phyloP scores from a whole-genome alignment of 1,139 yeast genomes.

The Schizosaccharomyces versatilis region DNA sequence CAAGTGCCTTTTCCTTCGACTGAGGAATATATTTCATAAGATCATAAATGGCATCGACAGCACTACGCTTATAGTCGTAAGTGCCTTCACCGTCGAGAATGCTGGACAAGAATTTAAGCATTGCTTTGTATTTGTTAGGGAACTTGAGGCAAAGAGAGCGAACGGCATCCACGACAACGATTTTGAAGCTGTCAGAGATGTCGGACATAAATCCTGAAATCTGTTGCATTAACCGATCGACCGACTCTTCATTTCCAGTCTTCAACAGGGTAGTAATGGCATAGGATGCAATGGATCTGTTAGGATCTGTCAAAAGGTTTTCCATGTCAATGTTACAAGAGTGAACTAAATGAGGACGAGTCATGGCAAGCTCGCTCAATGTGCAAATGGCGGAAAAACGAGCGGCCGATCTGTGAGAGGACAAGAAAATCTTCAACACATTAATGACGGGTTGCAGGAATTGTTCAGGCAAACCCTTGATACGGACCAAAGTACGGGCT shows the following conservation, averaged over 20 bases:
- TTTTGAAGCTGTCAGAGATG: slow-evolving; percentile 85
- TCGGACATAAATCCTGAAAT: slow-evolving; percentile 82
- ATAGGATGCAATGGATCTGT: slow-evolving; percentile 90
- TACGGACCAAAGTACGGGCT: slow-evolving; percentile 53
- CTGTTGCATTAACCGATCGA: slow-evolving; percentile 69
- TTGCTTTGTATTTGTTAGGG: slow-evolving; percentile 70
- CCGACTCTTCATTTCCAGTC: slow-evolving; percentile 81
- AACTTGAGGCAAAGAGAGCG: slow-evolving; percentile 79
- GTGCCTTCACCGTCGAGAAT: slow-evolving; percentile 84
- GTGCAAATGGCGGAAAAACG: slow-evolving; percentile 86
- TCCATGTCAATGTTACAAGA: slow-evolving; percentile 68
- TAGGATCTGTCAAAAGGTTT: slow-evolving; percentile 62
- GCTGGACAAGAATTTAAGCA: slow-evolving; percentile 64
- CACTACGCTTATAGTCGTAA: slow-evolving; percentile 50
- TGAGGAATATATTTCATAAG: slow-evolving; percentile 70
- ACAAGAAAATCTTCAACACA: slow-evolving; percentile 51
- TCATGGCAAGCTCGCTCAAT: slow-evolving; percentile 63
- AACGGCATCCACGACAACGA: slow-evolving; percentile 84
- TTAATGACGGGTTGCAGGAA: slow-evolving; percentile 28
- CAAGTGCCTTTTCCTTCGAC: slow-evolving; percentile 63
- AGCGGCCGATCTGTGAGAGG: slow-evolving; percentile 78
- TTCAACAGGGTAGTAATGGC: slow-evolving; percentile 89
- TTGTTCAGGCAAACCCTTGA: slow-evolving; percentile 38
- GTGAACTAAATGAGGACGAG: slow-evolving; percentile 55
- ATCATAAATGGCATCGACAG: slow-evolving; percentile 81